A percentile compares a stretch with the other conserved stretches of the same genome.
phyloP scores from a whole-genome alignment of 495 filamentous ascomycete species.

The Trichoderma erinaceum region DNA sequence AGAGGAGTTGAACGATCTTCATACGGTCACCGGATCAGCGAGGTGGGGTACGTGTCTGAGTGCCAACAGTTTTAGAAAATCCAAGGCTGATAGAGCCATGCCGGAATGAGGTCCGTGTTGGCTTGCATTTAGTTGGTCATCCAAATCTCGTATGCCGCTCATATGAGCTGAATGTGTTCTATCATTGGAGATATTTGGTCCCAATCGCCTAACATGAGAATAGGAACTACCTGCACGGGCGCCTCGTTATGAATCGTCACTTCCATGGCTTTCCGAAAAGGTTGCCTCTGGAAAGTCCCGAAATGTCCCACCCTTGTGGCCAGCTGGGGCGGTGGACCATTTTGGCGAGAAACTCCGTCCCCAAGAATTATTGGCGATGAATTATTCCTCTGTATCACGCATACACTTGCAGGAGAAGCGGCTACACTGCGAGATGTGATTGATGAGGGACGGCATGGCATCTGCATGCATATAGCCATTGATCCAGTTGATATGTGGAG shows the following conservation, averaged over 20 bases:
- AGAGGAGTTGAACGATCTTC: too few relatives aligned
- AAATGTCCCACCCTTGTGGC: not conserved
- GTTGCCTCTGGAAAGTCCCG: slow-evolving; percentile 15
- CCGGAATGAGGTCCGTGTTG: too few relatives aligned
- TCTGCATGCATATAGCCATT: not conserved
- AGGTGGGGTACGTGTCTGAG: too few relatives aligned
- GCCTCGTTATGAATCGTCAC: slow-evolving; percentile 23
- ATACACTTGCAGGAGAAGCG: slow-evolving; percentile 16
- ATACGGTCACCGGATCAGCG: too few relatives aligned
- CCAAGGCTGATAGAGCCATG: too few relatives aligned
- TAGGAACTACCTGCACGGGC: slow-evolving; percentile 15
- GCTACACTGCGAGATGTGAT: not conserved
- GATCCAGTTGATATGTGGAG: not conserved
- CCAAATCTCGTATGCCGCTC: not conserved
- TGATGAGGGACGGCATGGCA: not conserved
- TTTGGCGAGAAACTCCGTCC: slow-evolving; percentile 16
- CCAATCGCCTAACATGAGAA: not conserved
- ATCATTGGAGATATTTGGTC: not conserved
- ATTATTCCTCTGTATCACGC: slow-evolving; percentile 19
- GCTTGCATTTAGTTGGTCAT: not conserved
- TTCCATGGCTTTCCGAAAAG: slow-evolving; percentile 20
- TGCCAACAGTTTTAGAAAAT: too few relatives aligned
- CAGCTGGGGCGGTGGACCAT: not conserved
- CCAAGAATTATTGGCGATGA: slow-evolving; percentile 19
- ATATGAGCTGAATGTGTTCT: not conserved